Evolutionary conservation across 192 early-diverging fungal genomes (phyloP).

Genomic region (Backusella macrospora): DNA sequence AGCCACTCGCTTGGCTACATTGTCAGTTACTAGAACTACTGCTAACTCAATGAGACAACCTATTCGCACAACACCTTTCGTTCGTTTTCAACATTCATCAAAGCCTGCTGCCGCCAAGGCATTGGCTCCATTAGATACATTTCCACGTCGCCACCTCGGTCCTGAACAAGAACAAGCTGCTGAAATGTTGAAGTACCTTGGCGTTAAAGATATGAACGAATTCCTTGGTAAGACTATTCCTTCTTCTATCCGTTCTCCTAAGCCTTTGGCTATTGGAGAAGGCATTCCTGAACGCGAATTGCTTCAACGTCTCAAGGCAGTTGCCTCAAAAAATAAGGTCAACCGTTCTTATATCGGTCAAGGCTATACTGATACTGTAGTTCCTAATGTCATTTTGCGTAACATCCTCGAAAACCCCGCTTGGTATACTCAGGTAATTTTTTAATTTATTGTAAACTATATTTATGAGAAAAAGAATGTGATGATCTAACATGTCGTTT

Average conservation of each 20-base stretch:
- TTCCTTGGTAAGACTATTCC: slow-evolving; percentile 87
- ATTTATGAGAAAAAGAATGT: background rate
- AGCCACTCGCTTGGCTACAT: background rate
- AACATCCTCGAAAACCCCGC: slow-evolving; percentile 99
- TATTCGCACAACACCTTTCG: slow-evolving; percentile 5
- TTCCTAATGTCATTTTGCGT: slow-evolving; percentile 93
- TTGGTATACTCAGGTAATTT: slow-evolving; percentile 92
- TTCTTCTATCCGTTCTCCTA: slow-evolving; percentile 70
- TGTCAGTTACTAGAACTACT: background rate
- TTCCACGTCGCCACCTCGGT: slow-evolving; percentile 88
- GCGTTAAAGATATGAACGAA: slow-evolving; percentile 78
- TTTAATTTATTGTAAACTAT: background rate
- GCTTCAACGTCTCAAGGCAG: slow-evolving; percentile 77
- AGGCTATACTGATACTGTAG: slow-evolving; percentile 90
- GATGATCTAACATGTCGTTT: background rate
- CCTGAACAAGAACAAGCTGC: slow-evolving; percentile 73
- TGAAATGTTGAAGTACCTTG: slow-evolving; percentile 83
- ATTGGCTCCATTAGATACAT: slow-evolving; percentile 70
- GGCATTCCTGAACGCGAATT: slow-evolving; percentile 85
- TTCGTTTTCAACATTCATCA: slow-evolving; percentile 24
- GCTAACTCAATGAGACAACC: background rate
- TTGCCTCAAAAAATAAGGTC: slow-evolving; percentile 92
- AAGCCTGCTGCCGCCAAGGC: slow-evolving; percentile 25
- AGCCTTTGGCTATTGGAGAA: slow-evolving; percentile 73
- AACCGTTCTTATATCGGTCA: slow-evolving; percentile 93